Conservation (phyloP, 2,329 filamentous ascomycete genomes). For the Penicillium fuscoglaucum region DNA sequence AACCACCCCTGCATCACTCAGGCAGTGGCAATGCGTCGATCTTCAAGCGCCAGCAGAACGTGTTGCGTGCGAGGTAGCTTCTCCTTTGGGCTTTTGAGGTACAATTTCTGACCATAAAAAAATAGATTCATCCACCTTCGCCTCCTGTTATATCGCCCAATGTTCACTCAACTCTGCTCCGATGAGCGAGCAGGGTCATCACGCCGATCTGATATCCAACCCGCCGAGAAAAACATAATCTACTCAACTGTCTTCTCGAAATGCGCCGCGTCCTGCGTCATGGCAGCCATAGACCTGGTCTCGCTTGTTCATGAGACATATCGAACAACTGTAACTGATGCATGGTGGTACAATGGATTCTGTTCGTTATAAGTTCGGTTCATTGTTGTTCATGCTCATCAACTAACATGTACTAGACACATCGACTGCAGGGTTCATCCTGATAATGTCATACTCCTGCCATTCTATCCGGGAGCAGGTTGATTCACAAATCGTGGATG, state of each 20-base stretch:
- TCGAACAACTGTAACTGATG: slow-evolving; percentile 27
- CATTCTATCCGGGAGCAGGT: slow-evolving; percentile 24
- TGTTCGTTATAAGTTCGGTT: slow-evolving; percentile 27
- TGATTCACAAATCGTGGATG: slow-evolving; percentile 19
- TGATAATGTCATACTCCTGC: slow-evolving; percentile 34
- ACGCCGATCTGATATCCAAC: slow-evolving; percentile 3
- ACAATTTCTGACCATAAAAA: background rate
- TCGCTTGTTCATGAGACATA: slow-evolving; percentile 33
- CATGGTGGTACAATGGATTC: slow-evolving; percentile 45
- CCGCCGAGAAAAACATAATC: slow-evolving; percentile 21
- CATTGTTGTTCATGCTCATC: background rate
- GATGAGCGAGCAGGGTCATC: slow-evolving; percentile 19
- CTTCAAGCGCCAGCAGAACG: slow-evolving; percentile 32
- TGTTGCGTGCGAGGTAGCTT: slow-evolving; percentile 31
- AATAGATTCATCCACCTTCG: slow-evolving; percentile 36
- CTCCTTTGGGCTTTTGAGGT: too few relatives aligned
- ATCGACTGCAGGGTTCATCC: slow-evolving; percentile 34
- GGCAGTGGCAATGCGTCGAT: slow-evolving; percentile 6
- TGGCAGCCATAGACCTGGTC: slow-evolving; percentile 34
- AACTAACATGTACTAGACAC: slow-evolving; percentile 23
- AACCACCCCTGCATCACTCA: background rate
- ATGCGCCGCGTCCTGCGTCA: slow-evolving; percentile 36
- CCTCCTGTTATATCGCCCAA: slow-evolving; percentile 37
- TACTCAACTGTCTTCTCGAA: slow-evolving; percentile 31
- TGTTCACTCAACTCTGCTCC: slow-evolving; percentile 37